Evolutionary conservation across 495 filamentous ascomycete genomes (phyloP).

Genomic region (Aspergillus ostianus): DNA sequence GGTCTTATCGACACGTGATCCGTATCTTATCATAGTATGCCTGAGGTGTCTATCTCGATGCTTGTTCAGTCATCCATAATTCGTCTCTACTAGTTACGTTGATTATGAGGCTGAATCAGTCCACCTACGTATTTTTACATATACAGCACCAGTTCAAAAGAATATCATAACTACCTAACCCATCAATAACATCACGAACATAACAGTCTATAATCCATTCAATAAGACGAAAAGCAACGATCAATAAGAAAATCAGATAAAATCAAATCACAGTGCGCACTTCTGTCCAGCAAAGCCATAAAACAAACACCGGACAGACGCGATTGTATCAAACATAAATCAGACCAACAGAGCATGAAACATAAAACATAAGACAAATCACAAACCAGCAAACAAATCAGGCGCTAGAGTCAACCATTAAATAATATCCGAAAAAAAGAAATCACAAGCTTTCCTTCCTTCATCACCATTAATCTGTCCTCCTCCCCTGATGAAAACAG

Average conservation of each 20-base stretch:
- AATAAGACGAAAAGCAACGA: slow-evolving; percentile 10
- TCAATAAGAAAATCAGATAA: slow-evolving; percentile 22
- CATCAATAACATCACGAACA: background rate
- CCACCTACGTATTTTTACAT: too few species aligned
- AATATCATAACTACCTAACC: too few species aligned
- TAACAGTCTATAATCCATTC: slow-evolving; percentile 1
- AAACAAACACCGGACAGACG: slow-evolving; percentile 44
- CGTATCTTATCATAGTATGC: too few species aligned
- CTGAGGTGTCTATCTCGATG: too few species aligned
- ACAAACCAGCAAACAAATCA: slow-evolving; percentile 5
- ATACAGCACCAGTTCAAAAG: too few species aligned
- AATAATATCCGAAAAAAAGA: slow-evolving; percentile 2
- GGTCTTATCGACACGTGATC: too few species aligned
- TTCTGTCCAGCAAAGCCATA: slow-evolving; percentile 40
- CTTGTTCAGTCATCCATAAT: too few species aligned
- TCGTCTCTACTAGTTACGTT: too few species aligned
- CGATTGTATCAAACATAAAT: slow-evolving; percentile 51
- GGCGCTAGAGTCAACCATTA: background rate
- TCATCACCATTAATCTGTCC: slow-evolving; percentile 8
- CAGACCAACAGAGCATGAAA: slow-evolving; percentile 38
- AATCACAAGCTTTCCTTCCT: background rate
- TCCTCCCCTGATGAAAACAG: slow-evolving; percentile 6
- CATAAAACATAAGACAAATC: slow-evolving; percentile 19
- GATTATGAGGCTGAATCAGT: too few species aligned
- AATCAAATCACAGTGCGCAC: slow-evolving; percentile 38